These are phyloP conservation scores for Phascolomyces articulosus DNA, from an alignment of 371 early-diverging fungal species.

Conservation along the genomic window DNA sequence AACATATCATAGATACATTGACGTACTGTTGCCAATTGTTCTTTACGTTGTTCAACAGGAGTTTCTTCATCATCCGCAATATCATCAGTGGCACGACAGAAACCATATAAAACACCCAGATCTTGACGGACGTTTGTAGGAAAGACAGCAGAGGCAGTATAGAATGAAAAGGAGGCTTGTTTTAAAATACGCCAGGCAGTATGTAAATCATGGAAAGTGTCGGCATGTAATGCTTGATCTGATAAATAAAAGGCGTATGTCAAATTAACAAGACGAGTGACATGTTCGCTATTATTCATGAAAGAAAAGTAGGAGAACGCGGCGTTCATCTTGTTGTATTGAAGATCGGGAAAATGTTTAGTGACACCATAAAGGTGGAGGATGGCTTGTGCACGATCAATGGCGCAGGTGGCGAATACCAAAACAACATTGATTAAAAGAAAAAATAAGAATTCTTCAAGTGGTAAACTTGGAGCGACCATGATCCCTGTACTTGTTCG, in stretches of 20 bases:
- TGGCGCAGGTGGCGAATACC: conserved; percentile 62
- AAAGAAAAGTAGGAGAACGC: no score
- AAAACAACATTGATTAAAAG: conserved; percentile 55
- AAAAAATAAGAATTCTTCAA: conserved; percentile 70
- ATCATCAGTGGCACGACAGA: conserved; percentile 68
- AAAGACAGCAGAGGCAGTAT: conserved; percentile 55
- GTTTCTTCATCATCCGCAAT: conserved; percentile 50
- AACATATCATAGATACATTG: conserved; percentile 35
- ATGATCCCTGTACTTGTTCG: conserved; percentile 52
- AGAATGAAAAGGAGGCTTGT: conserved; percentile 57
- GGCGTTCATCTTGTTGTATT: no score
- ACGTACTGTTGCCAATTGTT: conserved; percentile 25
- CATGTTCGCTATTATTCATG: no score
- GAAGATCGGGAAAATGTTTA: no score
- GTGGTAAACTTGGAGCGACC: conserved; percentile 49
- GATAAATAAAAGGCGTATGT: conserved; percentile 31
- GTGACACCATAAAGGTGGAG: conserved; percentile 28
- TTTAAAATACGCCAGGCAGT: conserved; percentile 35
- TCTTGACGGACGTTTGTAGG: conserved; percentile 53
- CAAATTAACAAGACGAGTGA: conserved; percentile 14
- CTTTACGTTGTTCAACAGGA: conserved; percentile 23
- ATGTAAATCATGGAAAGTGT: conserved; percentile 27
- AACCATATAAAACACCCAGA: conserved; percentile 58
- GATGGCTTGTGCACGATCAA: conserved; percentile 54
- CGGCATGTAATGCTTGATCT: conserved; percentile 26